Conservation (phyloP, 495 filamentous ascomycete species). For the Xylaria longipes region DNA sequence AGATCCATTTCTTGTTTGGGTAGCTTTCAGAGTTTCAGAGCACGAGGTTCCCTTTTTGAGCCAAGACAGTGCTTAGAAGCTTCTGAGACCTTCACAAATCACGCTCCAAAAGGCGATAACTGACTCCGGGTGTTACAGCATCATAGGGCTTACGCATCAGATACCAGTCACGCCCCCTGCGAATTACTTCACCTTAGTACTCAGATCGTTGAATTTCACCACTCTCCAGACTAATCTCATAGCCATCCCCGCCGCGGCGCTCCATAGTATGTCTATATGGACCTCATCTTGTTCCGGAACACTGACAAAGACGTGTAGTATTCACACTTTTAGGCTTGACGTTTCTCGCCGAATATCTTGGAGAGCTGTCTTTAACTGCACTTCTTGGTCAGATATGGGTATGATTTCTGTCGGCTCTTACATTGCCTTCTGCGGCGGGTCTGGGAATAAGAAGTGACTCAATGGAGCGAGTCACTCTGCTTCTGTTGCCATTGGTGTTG, state of each 20-base stretch:
- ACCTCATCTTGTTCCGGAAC: not conserved
- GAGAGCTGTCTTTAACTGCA: conserved; percentile 30
- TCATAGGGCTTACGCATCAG: conserved; percentile 65
- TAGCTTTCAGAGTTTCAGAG: no score
- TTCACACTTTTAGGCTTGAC: conserved; percentile 5
- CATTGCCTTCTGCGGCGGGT: not conserved
- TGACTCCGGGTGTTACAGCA: no score
- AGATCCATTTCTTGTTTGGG: no score
- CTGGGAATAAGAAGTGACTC: not conserved
- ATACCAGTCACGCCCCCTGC: conserved; percentile 61
- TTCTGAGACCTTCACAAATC: no score
- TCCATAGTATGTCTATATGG: not conserved
- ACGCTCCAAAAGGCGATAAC: no score
- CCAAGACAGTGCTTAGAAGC: no score
- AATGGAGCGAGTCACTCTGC: conserved; percentile 3
- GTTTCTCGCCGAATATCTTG: conserved; percentile 7
- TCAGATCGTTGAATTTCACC: conserved; percentile 65
- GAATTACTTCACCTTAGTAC: conserved; percentile 67
- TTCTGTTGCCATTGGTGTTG: not conserved
- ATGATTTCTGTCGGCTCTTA: not conserved
- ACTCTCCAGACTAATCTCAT: conserved; percentile 66
- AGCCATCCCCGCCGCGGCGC: conserved; percentile 3
- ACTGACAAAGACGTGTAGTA: not conserved
- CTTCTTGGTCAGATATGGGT: conserved; percentile 36
- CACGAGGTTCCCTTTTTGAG: no score